Evolutionary conservation across 441 rosid species (phyloP).

Genomic region (Gossypium davidsonii): DNA sequence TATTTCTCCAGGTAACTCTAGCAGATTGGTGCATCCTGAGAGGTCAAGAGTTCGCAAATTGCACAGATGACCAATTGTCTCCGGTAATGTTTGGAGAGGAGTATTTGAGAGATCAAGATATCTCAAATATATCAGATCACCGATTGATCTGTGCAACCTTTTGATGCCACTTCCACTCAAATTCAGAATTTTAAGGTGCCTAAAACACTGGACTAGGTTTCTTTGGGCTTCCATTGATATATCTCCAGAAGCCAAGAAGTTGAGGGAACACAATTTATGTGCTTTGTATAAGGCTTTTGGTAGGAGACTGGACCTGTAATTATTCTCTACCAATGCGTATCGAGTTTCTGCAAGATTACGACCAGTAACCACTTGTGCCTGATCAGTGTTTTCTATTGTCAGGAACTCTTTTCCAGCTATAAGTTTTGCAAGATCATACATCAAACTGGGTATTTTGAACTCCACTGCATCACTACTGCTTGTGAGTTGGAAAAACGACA

Average conservation of each 20-base stretch:
- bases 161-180: constrained; percentile 15
- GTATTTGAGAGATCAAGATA: constrained; percentile 23
- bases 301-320: neutral
- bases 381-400: neutral
- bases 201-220: constrained; percentile 9
- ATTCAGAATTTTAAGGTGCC: constrained; percentile 14
- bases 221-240: neutral
- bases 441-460: constrained; percentile 21
- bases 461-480: neutral
- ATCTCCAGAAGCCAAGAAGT: constrained; percentile 1
- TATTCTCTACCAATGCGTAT: constrained; percentile 2
- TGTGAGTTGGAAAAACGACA: constrained; percentile 22
- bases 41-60: constrained; percentile 18
- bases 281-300: constrained; percentile 18
- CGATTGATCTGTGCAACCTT: constrained; percentile 4
- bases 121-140: constrained; percentile 14
- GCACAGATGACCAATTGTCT: constrained; percentile 1
- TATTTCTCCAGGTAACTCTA: constrained; percentile 8
- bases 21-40: constrained; percentile 13
- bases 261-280: constrained; percentile 16
- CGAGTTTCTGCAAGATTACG: constrained; percentile 7
- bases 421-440: constrained; percentile 24
- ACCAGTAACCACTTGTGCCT: neutral
- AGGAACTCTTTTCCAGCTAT: constrained; percentile 18
- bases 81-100: constrained; percentile 12